phyloP scores from a whole-genome alignment of 371 early-diverging fungal species.

The Mycotypha africana region DNA sequence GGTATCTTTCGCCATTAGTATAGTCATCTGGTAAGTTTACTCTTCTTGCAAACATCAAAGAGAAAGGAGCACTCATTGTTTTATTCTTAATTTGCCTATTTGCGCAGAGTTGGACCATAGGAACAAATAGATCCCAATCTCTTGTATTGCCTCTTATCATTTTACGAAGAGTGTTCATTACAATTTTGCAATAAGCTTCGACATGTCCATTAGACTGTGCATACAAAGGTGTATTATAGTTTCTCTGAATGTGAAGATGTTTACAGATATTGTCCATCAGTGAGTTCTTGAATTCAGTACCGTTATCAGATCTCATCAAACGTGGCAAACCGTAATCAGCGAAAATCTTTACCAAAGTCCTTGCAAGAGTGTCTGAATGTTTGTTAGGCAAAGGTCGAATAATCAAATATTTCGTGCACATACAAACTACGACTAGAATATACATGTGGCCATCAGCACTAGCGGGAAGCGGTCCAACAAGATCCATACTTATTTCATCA shows the following conservation, averaged over 20 bases:
- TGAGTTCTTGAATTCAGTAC: not conserved
- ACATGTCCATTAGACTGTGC: constrained; percentile 7
- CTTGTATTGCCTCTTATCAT: not conserved
- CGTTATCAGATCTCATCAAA: constrained; percentile 3
- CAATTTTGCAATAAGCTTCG: constrained; percentile 4
- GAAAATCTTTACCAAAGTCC: constrained; percentile 1
- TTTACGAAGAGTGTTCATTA: constrained; percentile 4
- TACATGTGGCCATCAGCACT: not conserved
- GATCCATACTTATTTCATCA: constrained; percentile 1
- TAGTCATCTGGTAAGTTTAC: not conserved
- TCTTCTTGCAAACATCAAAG: constrained; percentile 3
- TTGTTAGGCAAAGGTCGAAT: constrained; percentile 11
- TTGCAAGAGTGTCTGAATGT: not conserved
- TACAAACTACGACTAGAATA: constrained; percentile 6
- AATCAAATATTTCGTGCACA: constrained; percentile 11
- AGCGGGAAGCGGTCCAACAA: constrained; percentile 6
- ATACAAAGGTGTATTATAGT: constrained; percentile 6
- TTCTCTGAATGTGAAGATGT: constrained; percentile 2
- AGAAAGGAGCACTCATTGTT: constrained; percentile 1
- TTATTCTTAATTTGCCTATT: constrained; percentile 6
- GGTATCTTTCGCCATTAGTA: no score
- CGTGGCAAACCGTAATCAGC: not conserved
- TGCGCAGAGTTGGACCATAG: constrained; percentile 4
- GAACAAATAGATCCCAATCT: constrained; percentile 9
- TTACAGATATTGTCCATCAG: not conserved